Percentiles rank a stretch among this genome's conserved stretches.
These are phyloP conservation scores for Elaphomyces granulatus DNA, from an alignment of 495 filamentous ascomycete species.

Conservation along the genomic window DNA sequence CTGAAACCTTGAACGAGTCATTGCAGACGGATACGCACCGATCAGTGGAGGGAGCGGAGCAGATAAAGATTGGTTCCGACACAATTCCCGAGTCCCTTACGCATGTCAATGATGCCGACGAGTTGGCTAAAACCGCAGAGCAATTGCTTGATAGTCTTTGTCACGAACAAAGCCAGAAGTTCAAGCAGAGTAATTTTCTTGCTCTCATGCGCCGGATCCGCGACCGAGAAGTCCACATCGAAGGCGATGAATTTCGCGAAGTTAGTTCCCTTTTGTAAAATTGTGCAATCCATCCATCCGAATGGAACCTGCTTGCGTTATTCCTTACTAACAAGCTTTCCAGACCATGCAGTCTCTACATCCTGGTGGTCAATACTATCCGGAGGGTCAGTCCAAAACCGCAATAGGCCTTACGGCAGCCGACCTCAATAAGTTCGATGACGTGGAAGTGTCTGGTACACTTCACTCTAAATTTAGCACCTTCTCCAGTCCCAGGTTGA, in stretches of 20 bases:
- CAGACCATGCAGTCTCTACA: constrained; percentile 36
- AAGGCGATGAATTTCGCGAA: constrained; percentile 41
- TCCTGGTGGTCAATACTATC: constrained; percentile 36
- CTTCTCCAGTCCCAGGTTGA: too few species aligned
- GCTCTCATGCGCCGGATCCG: constrained; percentile 55
- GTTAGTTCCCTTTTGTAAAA: constrained; percentile 36
- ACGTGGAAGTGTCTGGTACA: too few species aligned
- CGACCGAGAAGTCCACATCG: constrained; percentile 38
- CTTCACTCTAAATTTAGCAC: too few species aligned
- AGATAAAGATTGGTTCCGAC: constrained; percentile 39
- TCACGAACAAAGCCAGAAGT: constrained; percentile 54
- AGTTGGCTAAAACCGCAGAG: constrained; percentile 55
- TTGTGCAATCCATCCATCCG: constrained; percentile 15
- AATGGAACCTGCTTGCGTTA: constrained; percentile 16
- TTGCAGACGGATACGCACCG: constrained; percentile 1
- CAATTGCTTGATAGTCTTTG: constrained; percentile 55
- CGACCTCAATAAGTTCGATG: too few species aligned
- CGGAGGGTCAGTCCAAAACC: constrained; percentile 7
- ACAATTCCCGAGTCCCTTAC: constrained; percentile 21
- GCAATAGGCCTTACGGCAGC: too few species aligned
- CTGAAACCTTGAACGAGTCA: constrained; percentile 4
- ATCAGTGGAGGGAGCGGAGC: constrained; percentile 10
- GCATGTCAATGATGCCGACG: constrained; percentile 40
- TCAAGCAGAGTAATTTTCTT: constrained; percentile 64
- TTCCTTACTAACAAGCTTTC: constrained; percentile 22